phyloP scores from a whole-genome alignment of 352 stramenopile species.

The Phytophthora tubulina region DNA sequence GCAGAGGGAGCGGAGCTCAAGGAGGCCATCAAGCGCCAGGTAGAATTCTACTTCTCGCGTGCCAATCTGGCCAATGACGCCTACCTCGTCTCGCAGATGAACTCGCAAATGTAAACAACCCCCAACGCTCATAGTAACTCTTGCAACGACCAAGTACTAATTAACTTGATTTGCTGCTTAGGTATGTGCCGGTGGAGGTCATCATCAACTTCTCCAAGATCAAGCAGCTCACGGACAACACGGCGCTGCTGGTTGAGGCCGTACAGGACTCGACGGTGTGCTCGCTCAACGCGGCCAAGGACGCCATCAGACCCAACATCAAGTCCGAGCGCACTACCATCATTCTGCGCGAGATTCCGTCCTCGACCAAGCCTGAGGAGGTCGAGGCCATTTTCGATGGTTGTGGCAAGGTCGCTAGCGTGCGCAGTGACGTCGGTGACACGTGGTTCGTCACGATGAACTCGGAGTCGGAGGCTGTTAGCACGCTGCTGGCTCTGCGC shows the following conservation, averaged over 20 bases:
- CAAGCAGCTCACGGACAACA: slow-evolving; percentile 80
- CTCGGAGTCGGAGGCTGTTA: slow-evolving; percentile 89
- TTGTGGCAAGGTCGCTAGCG: slow-evolving; percentile 76
- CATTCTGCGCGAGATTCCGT: slow-evolving; percentile 93
- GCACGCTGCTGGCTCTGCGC: slow-evolving; percentile 86
- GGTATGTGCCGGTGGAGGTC: slow-evolving; percentile 86
- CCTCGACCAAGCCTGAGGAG: slow-evolving; percentile 82
- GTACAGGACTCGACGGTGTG: slow-evolving; percentile 80
- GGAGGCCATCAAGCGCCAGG: slow-evolving; percentile 84
- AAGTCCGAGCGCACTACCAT: slow-evolving; percentile 94
- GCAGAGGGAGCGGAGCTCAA: slow-evolving; percentile 77
- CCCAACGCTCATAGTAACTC: not conserved
- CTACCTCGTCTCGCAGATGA: slow-evolving; percentile 92
- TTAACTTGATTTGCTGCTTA: slow-evolving; percentile 25
- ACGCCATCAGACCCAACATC: slow-evolving; percentile 94
- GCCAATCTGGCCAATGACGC: slow-evolving; percentile 88
- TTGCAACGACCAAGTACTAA: not conserved
- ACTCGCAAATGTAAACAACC: slow-evolving; percentile 85
- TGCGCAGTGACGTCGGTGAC: slow-evolving; percentile 93
- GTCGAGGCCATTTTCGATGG: slow-evolving; percentile 90
- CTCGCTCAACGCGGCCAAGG: slow-evolving; percentile 75
- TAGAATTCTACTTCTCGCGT: slow-evolving; percentile 94
- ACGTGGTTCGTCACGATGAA: slow-evolving; percentile 94
- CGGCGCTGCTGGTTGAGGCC: slow-evolving; percentile 69
- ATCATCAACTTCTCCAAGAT: slow-evolving; percentile 90